Percentiles rank a stretch among this genome's conserved stretches.
Conservation (phyloP, 495 filamentous ascomycete species). For the Penicillium argentinense region DNA sequence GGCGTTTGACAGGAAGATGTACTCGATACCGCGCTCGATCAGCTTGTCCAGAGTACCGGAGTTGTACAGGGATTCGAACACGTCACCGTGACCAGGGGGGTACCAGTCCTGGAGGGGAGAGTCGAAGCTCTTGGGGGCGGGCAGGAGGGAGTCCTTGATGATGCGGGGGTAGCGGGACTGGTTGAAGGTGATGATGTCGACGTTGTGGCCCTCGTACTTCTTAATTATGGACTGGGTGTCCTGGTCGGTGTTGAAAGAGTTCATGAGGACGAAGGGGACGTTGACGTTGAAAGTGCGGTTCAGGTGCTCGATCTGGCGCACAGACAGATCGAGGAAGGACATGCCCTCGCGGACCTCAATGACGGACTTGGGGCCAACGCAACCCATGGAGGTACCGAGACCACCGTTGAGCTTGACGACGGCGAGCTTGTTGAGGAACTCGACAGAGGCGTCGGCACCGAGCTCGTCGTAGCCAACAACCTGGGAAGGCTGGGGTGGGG, state of each 20-base stretch:
- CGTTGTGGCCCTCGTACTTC: conserved; percentile 99
- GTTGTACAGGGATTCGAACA: conserved; percentile 99
- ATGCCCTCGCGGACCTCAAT: conserved; percentile 99
- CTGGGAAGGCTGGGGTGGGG: conserved; percentile 84
- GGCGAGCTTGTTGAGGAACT: conserved; percentile 94
- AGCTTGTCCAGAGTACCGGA: conserved; percentile 97
- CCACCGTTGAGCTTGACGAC: conserved; percentile 99
- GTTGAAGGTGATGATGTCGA: conserved; percentile 99
- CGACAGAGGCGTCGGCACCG: conserved; percentile 79
- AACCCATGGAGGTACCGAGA: conserved; percentile 99
- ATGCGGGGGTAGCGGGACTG: conserved; percentile 97
- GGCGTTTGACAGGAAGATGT: conserved; percentile 98
- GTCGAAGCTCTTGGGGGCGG: conserved; percentile 86
- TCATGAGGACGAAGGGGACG: conserved; percentile 99
- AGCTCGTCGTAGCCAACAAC: conserved; percentile 92
- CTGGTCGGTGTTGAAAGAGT: conserved; percentile 99
- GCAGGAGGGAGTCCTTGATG: conserved; percentile 95
- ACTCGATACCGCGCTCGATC: conserved; percentile 89
- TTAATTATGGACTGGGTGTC: conserved; percentile 99
- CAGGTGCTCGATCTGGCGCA: conserved; percentile 98
- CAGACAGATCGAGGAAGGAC: conserved; percentile 99
- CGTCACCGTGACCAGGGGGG: conserved; percentile 97
- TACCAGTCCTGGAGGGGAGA: conserved; percentile 97
- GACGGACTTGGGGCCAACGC: conserved; percentile 98
- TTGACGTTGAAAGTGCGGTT: conserved; percentile 98